These are phyloP conservation scores for Saccharomycopsis sp. DNA, from an alignment of 805 yeast species.

Conservation along the genomic window DNA sequence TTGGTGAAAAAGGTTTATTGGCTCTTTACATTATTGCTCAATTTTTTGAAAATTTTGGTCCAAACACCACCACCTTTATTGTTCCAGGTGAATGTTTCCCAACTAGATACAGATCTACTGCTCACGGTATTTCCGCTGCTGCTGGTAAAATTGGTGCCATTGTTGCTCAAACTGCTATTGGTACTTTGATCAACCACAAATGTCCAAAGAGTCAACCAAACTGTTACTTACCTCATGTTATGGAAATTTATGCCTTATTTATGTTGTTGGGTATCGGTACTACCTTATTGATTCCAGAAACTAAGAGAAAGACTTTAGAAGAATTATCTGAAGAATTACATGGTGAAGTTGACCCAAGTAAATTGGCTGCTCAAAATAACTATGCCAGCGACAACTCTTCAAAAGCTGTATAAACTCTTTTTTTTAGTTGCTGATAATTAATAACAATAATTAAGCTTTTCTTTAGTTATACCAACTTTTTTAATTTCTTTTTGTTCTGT, in stretches of 20 bases:
- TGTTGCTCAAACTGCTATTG: constrained; percentile 80
- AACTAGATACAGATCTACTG: constrained; percentile 90
- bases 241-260: constrained; percentile 92
- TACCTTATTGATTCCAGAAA: constrained; percentile 74
- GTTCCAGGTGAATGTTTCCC: constrained; percentile 92
- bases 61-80: constrained; percentile 86
- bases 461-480: too few species aligned
- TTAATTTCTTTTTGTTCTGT: background rate
- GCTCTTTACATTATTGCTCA: constrained; percentile 76
- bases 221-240: constrained; percentile 87
- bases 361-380: constrained; percentile 4
- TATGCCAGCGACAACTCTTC: constrained; percentile 21
- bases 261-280: constrained; percentile 73
- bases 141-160: constrained; percentile 90
- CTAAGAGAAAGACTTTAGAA: constrained; percentile 87
- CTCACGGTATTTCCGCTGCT: constrained; percentile 93
- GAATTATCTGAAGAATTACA: constrained; percentile 74
- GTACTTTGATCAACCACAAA: constrained; percentile 74
- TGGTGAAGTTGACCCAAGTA: constrained; percentile 53
- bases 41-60: constrained; percentile 89
- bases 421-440: background rate
- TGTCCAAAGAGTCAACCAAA: constrained; percentile 55
- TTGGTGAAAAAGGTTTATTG: constrained; percentile 59
- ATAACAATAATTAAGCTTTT: too few species aligned
- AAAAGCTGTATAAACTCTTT: constrained; percentile 18